Conservation (phyloP, 2,329 filamentous ascomycete genomes). For the Phyllosticta ampelicida region DNA sequence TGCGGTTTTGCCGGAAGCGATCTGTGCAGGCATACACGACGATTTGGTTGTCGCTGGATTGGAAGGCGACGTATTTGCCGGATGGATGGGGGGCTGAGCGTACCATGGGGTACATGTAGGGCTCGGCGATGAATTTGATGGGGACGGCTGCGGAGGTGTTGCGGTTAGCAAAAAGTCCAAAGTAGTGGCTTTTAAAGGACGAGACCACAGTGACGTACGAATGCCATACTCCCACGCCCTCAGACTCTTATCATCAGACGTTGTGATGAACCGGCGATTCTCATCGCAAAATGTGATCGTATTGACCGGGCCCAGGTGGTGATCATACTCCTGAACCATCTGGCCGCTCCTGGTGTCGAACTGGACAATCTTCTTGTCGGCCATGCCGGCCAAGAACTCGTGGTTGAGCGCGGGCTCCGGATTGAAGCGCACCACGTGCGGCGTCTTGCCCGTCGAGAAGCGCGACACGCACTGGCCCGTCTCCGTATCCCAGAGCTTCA, state of each 20-base stretch:
- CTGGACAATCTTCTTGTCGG: conserved; percentile 97
- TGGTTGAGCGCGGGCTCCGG: conserved; percentile 64
- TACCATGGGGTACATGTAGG: conserved; percentile 95
- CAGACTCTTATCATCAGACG: conserved; percentile 91
- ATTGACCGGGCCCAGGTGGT: conserved; percentile 95
- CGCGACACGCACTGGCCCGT: conserved; percentile 79
- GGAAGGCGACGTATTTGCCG: conserved; percentile 90
- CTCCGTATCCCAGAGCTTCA: conserved; percentile 98
- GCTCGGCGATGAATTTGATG: conserved; percentile 96
- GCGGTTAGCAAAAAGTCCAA: conserved; percentile 36
- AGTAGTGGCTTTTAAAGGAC: neutral
- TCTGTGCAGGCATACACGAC: conserved; percentile 90
- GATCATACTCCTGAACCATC: conserved; percentile 93
- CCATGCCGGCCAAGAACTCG: conserved; percentile 94
- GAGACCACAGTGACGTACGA: conserved; percentile 3
- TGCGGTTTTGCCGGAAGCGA: conserved; percentile 93
- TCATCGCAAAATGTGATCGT: conserved; percentile 95
- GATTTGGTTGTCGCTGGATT: conserved; percentile 91
- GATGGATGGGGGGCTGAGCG: conserved; percentile 74
- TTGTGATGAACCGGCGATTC: conserved; percentile 92
- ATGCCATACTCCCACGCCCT: conserved; percentile 98
- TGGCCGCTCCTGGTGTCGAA: conserved; percentile 80
- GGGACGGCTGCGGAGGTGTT: conserved; percentile 61
- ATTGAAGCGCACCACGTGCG: conserved; percentile 91
- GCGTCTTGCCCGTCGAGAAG: conserved; percentile 89